Percentiles rank a stretch among this genome's conserved stretches.
Conservation (phyloP, 805 yeast genomes). For the Ascoidea rubescens region DNA sequence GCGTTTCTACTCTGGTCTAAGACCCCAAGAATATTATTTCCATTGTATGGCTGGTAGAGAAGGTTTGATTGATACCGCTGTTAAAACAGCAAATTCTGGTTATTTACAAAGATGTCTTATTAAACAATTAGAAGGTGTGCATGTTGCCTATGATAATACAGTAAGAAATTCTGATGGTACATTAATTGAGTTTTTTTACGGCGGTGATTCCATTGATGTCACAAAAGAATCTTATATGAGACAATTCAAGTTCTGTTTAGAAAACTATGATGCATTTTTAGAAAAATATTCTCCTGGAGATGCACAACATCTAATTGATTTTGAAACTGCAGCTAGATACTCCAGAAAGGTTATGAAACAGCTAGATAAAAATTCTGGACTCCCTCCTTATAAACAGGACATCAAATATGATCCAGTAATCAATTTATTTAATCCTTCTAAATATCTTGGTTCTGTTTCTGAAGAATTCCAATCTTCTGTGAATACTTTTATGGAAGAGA, state of each 20-base stretch:
- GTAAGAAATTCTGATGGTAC: conserved; percentile 95
- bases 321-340: conserved; percentile 69
- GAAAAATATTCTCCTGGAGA: conserved; percentile 78
- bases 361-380: conserved; percentile 36
- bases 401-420: conserved; percentile 78
- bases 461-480: conserved; percentile 76
- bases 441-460: conserved; percentile 84
- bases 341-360: conserved; percentile 71
- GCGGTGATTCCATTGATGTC: conserved; percentile 94
- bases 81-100: conserved; percentile 95
- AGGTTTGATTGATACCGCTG: conserved; percentile 99
- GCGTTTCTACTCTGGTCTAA: conserved; percentile 93
- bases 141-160: conserved; percentile 83
- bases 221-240: conserved; percentile 89
- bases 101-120: conserved; percentile 97
- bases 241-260: conserved; percentile 85
- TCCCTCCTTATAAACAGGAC: conserved; percentile 50
- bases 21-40: conserved; percentile 98
- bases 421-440: conserved; percentile 76
- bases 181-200: conserved; percentile 86
- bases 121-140: conserved; percentile 95
- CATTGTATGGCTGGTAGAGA: conserved; percentile 99
- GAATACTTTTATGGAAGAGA: conserved; percentile 49
- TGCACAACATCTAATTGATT: conserved; percentile 59
- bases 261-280: conserved; percentile 77